Base-by-base conservation (phyloP, 1,139 yeast species). In the Zygoascus hellenicus region DNA sequence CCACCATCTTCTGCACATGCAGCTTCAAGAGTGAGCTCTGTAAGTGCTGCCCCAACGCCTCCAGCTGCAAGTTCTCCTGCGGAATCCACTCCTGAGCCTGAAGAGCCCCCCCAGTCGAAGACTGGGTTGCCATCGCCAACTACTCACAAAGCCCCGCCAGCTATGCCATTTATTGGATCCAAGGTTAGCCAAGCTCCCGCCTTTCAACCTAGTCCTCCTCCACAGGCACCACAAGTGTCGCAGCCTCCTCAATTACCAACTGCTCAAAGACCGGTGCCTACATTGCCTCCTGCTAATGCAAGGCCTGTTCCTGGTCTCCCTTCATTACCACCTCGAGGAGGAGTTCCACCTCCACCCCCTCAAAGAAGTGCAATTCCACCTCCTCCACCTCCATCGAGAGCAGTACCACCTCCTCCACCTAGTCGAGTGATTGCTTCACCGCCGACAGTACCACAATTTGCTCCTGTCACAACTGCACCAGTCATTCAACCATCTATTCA, bases 41-140 rank as follows among this genome's bases (percentile, higher is more conserved):
- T 55, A 3, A 52, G 57, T 19, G 54, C 59, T 59, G 70, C 55
- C 61, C 63, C 65, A 22, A 54, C 65, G 17, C 50, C 66, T n/a
- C 40, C 55, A 29, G 29, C 57, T 7, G 42, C 55, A n/a, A 31
- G 57, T 11, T 34, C 55, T 17, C n/a, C n/a, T n/a, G 33, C 58
- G 14, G 47, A 57, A 5, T 48, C 58, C 10, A 36, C 50, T 28
- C 44, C 51, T 28, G 37, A 43, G 35, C 45, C 57, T n/a, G 50
- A 52, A 26, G 43, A 35, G n/a, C 16, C 26, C 31, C 11, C 13
- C 11, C 34, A 34, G 6, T 6, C 38, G 30, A 32, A 48, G 22
- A 50, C 47, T n/a, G 68, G 72, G 17, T 67, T 38, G 15, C n/a
- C 70, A 6, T 71, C 74, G 7, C 66, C 71, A 13, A 62, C 66